These are phyloP conservation scores for Ziziphus jujuba DNA, from an alignment of 306 rosid genomes.

Conservation along the genomic window DNA sequence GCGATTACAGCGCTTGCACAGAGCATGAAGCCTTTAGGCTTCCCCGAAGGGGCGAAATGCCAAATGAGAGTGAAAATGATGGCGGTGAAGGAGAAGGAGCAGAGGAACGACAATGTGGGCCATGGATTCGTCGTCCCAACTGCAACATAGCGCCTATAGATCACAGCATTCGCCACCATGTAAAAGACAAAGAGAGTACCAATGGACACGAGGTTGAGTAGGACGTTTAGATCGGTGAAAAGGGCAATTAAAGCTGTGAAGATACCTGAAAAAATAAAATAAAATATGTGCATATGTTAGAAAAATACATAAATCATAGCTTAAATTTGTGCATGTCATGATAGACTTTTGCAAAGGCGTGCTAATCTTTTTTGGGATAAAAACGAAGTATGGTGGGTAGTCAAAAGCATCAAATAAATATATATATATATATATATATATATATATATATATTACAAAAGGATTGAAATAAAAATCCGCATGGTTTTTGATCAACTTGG, in stretches of 20 bases:
- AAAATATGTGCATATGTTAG: slow-evolving; percentile 22
- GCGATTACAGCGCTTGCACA: slow-evolving; percentile 48
- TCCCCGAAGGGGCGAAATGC: slow-evolving; percentile 58
- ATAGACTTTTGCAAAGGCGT: not conserved
- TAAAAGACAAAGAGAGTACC: slow-evolving; percentile 97
- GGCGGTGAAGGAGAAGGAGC: slow-evolving; percentile 58
- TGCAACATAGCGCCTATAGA: slow-evolving; percentile 73
- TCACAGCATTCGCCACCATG: slow-evolving; percentile 95
- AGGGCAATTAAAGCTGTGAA: slow-evolving; percentile 83
- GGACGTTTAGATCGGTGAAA: slow-evolving; percentile 73
- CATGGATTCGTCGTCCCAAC: slow-evolving; percentile 73
- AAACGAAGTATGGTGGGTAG: slow-evolving; percentile 25
- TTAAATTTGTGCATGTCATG: not conserved
- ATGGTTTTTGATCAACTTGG: slow-evolving; percentile 1
- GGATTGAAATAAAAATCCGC: slow-evolving; percentile 15
- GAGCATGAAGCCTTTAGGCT: slow-evolving; percentile 52
- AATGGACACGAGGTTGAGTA: slow-evolving; percentile 75
- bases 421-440: too few species aligned
- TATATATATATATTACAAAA: slow-evolving; percentile 19
- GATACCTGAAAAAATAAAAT: slow-evolving; percentile 73
- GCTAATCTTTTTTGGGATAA: slow-evolving; percentile 9
- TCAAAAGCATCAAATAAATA: slow-evolving; percentile 36
- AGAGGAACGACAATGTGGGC: slow-evolving; percentile 84
- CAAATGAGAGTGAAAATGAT: slow-evolving; percentile 68
- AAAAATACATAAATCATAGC: not conserved